Percentiles rank a stretch among this genome's conserved stretches.
These are phyloP conservation scores for Neurospora sp. DNA, from an alignment of 495 filamentous ascomycete species.

Conservation along the genomic window DNA sequence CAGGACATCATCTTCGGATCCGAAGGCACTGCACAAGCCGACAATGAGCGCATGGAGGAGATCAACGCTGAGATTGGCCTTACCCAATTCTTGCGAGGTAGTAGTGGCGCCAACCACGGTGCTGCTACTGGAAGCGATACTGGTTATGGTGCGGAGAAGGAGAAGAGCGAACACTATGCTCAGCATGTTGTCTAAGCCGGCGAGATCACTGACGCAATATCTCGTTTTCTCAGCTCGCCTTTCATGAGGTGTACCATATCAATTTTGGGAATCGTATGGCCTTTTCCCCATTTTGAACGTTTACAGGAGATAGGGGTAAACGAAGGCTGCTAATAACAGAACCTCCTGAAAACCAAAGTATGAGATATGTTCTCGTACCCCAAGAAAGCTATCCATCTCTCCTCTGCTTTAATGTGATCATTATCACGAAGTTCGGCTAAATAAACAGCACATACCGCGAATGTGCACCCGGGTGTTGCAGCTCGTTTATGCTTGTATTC, in stretches of 20 bases:
- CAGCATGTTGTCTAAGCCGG: conserved; percentile 2
- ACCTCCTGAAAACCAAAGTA: not conserved
- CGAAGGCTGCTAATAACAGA: not conserved
- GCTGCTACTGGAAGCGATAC: conserved; percentile 11
- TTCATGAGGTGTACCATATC: not conserved
- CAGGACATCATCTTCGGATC: conserved; percentile 69
- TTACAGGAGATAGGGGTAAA: not conserved
- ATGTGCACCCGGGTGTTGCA: not conserved
- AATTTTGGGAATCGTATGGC: too few relatives aligned
- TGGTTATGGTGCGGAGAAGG: conserved; percentile 16
- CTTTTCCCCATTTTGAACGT: not conserved
- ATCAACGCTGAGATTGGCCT: conserved; percentile 66
- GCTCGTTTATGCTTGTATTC: not conserved
- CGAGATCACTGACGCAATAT: not conserved
- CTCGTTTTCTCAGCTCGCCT: not conserved
- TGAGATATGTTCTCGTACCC: not conserved
- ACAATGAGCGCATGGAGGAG: conserved; percentile 60
- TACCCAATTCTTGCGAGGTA: conserved; percentile 25
- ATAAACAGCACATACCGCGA: not conserved
- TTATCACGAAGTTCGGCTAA: not conserved
- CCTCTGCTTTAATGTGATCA: not conserved
- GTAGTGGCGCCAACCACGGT: conserved; percentile 9
- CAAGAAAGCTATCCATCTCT: not conserved
- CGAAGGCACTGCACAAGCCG: conserved; percentile 56
- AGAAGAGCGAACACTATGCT: conserved; percentile 3